Evolutionary conservation across 768 basidiomycete species (phyloP).

Genomic region (Pisolithus albus): DNA sequence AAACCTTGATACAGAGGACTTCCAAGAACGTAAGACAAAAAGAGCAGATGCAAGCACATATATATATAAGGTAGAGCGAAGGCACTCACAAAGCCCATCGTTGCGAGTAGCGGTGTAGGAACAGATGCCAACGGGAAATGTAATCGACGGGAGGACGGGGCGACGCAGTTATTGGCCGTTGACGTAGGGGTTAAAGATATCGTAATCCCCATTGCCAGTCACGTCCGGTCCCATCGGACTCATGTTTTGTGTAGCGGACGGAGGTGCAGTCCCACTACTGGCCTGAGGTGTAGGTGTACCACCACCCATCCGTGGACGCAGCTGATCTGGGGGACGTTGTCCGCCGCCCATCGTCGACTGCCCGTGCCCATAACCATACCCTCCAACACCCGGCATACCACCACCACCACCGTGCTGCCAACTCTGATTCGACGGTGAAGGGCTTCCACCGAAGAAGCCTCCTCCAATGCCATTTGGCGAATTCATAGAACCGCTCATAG

Average conservation of each 20-base stretch:
- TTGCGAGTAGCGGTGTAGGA: not conserved
- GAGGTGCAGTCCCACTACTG: not conserved
- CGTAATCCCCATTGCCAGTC: constrained; percentile 42
- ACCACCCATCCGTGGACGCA: constrained; percentile 36
- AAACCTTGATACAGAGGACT: not conserved
- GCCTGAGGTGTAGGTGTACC: constrained; percentile 39
- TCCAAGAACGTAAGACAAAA: not conserved
- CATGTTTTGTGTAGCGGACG: constrained; percentile 28
- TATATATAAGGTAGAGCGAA: constrained; percentile 6
- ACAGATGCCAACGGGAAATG: constrained; percentile 2
- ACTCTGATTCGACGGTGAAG: constrained; percentile 19
- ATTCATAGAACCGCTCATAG: constrained; percentile 14
- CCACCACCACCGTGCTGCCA: constrained; percentile 24
- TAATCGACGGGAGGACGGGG: no score
- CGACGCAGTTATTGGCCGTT: constrained; percentile 30
- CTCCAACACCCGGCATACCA: constrained; percentile 16
- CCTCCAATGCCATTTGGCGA: constrained; percentile 30
- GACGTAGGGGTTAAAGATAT: constrained; percentile 58
- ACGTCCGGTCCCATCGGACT: constrained; percentile 35
- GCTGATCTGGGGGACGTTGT: constrained; percentile 22
- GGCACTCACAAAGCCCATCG: constrained; percentile 4
- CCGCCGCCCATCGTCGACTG: constrained; percentile 19
- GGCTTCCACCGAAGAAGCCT: constrained; percentile 19
- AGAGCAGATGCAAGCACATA: not conserved
- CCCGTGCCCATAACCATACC: constrained; percentile 27